Base-by-base conservation (phyloP, 2,329 filamentous ascomycete species). In the Cercospora canescens region DNA sequence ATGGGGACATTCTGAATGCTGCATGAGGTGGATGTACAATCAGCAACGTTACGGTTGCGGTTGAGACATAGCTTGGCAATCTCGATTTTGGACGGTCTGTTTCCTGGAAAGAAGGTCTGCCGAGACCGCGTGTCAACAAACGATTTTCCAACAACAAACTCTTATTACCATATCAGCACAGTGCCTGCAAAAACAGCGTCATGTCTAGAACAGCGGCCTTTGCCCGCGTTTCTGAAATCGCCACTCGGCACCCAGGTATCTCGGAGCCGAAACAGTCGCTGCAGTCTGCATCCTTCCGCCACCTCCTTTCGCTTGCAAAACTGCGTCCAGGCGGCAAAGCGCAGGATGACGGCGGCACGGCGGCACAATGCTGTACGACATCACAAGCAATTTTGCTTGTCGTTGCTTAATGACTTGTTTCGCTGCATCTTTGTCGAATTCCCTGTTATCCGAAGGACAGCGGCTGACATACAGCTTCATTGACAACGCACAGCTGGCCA, bases 211-310 rank as follows among this genome's bases (percentile, higher is more conserved):
- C 41, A 45, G 18, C n/a, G n/a, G 3, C 18, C 14, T 45, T 11
- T 21, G 18, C 41, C 24, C 24, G 41, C 41, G n/a, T n/a, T n/a
- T 45, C 21, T 45, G 41, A 45, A 8, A 21, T 24, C 14, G 41
- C 2, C 41, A 45, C 2, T 45, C 18, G 41, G 41, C 41, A 21
- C 41, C 9, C 18, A 24, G 24, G 41, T 39, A 39, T 12, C 71
- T 74, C 57, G 57, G 57, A 21, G 14, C 37, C 57, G 57, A 32
- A 50, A 48, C 24, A 30, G 26, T 54, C n/a, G 24, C 18, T 39
- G n/a, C 24, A 50, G 48, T 45, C 41, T 45, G 41, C 24, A 60
- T 60, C 57, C 57, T 60, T 60, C 57, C 57, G 57, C 57, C 57
- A 60, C 57, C 57, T 60, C 57, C 57, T 60, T 45, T 60, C 57